phyloP scores from a whole-genome alignment of 306 rosid species.

The Cotoneaster glaucophyllus region DNA sequence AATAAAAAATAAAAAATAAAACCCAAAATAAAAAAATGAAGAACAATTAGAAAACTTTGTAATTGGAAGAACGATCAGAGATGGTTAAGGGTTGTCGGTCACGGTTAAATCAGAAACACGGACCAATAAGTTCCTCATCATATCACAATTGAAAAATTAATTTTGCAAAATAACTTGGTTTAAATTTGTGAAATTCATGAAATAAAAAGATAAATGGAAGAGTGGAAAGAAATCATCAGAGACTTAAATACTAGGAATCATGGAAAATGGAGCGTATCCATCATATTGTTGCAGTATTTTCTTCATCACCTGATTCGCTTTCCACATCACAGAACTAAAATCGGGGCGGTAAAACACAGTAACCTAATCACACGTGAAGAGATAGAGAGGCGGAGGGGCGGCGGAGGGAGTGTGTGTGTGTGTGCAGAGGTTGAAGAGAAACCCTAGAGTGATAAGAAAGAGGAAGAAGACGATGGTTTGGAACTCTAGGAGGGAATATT shows the following conservation, averaged over 20 bases:
- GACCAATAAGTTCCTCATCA: constrained; percentile 64
- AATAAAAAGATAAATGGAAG: not conserved
- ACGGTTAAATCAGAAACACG: constrained; percentile 69
- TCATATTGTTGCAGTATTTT: constrained; percentile 84
- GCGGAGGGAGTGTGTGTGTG: not conserved
- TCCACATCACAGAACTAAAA: not conserved
- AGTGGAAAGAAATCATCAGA: constrained; percentile 47
- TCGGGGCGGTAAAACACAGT: too few relatives aligned
- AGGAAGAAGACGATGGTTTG: not conserved
- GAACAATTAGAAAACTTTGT: not conserved
- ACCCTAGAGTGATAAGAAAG: not conserved
- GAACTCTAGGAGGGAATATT: not conserved
- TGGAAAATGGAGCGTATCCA: constrained; percentile 37
- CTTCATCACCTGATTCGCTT: constrained; percentile 55
- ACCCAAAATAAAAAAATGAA: not conserved
- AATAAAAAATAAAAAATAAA: too few relatives aligned
- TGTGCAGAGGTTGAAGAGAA: not conserved
- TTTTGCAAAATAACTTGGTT: accelerated
- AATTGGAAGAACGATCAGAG: constrained; percentile 46
- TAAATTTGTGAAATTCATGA: not conserved
- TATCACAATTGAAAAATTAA: constrained; percentile 8
- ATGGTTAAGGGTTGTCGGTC: constrained; percentile 47
- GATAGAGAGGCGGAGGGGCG: not conserved
- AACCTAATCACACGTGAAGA: too few relatives aligned
- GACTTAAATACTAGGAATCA: constrained; percentile 84